A percentile compares a stretch with the other conserved stretches of the same genome.
Conservation (phyloP, 202 grass and related monocot genomes). For the Panicum virgatum region DNA sequence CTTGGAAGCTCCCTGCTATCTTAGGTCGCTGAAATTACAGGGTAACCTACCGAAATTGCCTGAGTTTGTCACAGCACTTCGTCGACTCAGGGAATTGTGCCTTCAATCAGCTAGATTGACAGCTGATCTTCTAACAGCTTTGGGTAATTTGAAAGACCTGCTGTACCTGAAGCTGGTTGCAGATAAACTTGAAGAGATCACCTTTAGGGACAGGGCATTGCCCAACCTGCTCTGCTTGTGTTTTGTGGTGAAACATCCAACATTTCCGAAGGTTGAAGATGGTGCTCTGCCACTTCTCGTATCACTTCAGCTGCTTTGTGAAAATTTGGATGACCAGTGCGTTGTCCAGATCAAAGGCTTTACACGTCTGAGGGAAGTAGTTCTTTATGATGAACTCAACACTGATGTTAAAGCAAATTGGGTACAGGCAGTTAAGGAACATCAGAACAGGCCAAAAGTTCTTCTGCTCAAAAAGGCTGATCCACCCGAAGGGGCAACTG, state of each 20-base stretch:
- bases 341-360: background rate
- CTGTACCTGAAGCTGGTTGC: background rate
- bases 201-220: background rate
- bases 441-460: background rate
- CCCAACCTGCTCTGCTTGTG: background rate
- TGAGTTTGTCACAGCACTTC: background rate
- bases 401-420: background rate
- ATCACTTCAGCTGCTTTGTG: background rate
- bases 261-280: background rate
- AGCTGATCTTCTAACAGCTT: constrained; percentile 10
- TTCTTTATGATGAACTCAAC: background rate
- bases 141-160: background rate
- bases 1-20: background rate
- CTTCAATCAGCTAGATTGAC: background rate
- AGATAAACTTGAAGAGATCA: background rate
- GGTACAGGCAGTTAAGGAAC: background rate
- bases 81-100: constrained; percentile 2
- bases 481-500: background rate
- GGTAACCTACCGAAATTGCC: background rate
- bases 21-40: background rate
- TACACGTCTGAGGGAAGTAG: background rate
- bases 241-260: background rate
- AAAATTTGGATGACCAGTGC: background rate
- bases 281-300: background rate
- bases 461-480: background rate